These are phyloP conservation scores for Vitis riparia DNA, from an alignment of 164 flowering plant species.

Conservation along the genomic window DNA sequence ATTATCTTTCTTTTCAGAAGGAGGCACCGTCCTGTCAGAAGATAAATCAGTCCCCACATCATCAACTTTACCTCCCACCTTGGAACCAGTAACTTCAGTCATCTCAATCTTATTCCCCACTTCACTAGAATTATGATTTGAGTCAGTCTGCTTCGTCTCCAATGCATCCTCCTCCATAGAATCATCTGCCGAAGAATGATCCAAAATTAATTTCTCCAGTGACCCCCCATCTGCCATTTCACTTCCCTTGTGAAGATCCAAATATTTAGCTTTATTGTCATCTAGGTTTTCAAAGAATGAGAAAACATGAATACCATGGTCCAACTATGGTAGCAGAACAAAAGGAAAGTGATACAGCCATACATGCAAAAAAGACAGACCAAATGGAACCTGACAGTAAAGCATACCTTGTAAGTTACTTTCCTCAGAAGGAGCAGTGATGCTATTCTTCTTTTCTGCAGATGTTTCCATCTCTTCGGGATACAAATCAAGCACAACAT, in stretches of 20 bases:
- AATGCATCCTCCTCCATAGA: conserved; percentile 81
- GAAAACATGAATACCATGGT: neutral
- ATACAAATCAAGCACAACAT: too few relatives aligned
- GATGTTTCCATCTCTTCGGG: too few relatives aligned
- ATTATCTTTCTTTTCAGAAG: conserved; percentile 30
- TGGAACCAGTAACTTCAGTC: conserved; percentile 33
- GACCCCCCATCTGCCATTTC: conserved; percentile 2
- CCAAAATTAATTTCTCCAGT: conserved; percentile 14
- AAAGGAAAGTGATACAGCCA: neutral
- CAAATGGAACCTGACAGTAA: neutral
- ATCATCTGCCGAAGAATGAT: conserved; percentile 44
- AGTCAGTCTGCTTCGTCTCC: conserved; percentile 65
- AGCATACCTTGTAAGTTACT: neutral
- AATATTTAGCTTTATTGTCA: conserved; percentile 6
- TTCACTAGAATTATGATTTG: conserved; percentile 42
- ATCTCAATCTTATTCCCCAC: conserved; percentile 40
- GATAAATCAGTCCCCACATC: conserved; percentile 39
- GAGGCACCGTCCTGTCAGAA: conserved; percentile 28
- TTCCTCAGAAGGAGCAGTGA: neutral
- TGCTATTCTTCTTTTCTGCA: too few relatives aligned
- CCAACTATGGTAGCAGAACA: neutral
- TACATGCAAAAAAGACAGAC: neutral
- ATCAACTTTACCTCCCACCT: conserved; percentile 49
- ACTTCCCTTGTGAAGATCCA: conserved; percentile 12
- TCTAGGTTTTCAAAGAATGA: conserved; percentile 7